Conservation (phyloP, 805 yeast species). For the Cyberlindnera petersonii region DNA sequence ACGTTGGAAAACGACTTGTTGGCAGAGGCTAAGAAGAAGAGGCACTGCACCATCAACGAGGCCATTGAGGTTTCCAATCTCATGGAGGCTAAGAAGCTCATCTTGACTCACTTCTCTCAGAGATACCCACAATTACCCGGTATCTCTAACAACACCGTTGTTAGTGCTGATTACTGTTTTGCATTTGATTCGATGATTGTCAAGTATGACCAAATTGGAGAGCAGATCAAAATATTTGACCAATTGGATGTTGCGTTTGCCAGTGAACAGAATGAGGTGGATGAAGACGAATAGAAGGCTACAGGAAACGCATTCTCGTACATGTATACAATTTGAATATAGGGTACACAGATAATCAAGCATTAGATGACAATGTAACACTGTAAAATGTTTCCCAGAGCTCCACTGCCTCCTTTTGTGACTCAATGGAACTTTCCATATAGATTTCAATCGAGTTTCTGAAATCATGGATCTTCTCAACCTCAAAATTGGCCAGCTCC, state of each 20-base stretch:
- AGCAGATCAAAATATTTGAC: slow-evolving; percentile 29
- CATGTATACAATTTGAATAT: not conserved
- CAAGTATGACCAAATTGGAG: slow-evolving; percentile 40
- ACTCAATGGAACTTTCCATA: slow-evolving; percentile 84
- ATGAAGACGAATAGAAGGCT: slow-evolving; percentile 8
- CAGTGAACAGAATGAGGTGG: slow-evolving; percentile 27
- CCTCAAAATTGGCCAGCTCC: slow-evolving; percentile 67
- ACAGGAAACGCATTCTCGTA: not conserved
- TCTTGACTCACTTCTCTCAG: slow-evolving; percentile 91
- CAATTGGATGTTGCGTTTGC: slow-evolving; percentile 30
- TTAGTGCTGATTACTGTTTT: slow-evolving; percentile 38
- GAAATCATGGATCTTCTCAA: slow-evolving; percentile 75
- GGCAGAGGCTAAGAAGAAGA: slow-evolving; percentile 75
- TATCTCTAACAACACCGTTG: slow-evolving; percentile 27
- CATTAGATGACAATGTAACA: slow-evolving; percentile 29
- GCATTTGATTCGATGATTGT: slow-evolving; percentile 69
- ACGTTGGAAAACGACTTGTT: slow-evolving; percentile 77
- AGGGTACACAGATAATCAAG: slow-evolving; percentile 2
- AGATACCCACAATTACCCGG: slow-evolving; percentile 65
- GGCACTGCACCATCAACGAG: slow-evolving; percentile 86
- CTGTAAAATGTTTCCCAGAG: slow-evolving; percentile 88
- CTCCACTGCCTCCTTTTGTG: slow-evolving; percentile 88
- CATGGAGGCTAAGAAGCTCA: slow-evolving; percentile 68
- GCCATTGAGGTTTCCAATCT: slow-evolving; percentile 66
- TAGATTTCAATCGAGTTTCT: slow-evolving; percentile 86